Evolutionary conservation across 305 asterid genomes (phyloP), one percentile per base, ranked within the genome.

Genomic region (Solanum chacoense): DNA sequence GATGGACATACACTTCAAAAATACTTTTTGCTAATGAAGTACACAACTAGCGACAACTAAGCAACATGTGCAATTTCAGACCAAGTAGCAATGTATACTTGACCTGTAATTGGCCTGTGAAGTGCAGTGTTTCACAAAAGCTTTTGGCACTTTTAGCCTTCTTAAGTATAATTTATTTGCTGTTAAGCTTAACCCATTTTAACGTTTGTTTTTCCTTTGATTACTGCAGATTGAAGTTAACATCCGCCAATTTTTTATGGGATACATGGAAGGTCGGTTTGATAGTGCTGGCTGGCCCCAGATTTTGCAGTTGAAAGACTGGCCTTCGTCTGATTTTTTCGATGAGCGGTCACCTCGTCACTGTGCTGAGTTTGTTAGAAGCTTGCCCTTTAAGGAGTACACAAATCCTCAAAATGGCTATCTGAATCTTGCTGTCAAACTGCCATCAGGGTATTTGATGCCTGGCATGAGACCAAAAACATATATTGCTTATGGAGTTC

Each of bases 231-330:
- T 36, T 83, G 96, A 94, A 67, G 92, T 96, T 88, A 94, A 93
- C 88, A 88, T 94, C 76, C 94, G 90, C 89, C 83, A 93, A 5
- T 93, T 94, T 95, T 95, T 69, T 85, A 59, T 35, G 12, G 91
- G 90, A 79, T 94, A 95, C 37, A 89, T 91, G 6, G 79, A 88
- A 22, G 92, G 89, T 37, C 90, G 9, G 31, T 88, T 59, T 81
- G 95, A 95, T 84, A 1, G 4, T 5, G 0, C 0, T 11, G 94
- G 90, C 20, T 95, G 97, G 95, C 97, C 97, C n/a, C 71, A 85
- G 85, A 91, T 94, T 85, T 90, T 95, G 87, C 92, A 92, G 92
- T 84, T 94, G 91, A 93, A 95, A 91, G 98, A 96, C 85, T 97
- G 98, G 98, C 98, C 97, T 31, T 93, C 98, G 18, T 88, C 95